Conservation (phyloP, 495 filamentous ascomycete species). For the Trichoderma parareesei region DNA sequence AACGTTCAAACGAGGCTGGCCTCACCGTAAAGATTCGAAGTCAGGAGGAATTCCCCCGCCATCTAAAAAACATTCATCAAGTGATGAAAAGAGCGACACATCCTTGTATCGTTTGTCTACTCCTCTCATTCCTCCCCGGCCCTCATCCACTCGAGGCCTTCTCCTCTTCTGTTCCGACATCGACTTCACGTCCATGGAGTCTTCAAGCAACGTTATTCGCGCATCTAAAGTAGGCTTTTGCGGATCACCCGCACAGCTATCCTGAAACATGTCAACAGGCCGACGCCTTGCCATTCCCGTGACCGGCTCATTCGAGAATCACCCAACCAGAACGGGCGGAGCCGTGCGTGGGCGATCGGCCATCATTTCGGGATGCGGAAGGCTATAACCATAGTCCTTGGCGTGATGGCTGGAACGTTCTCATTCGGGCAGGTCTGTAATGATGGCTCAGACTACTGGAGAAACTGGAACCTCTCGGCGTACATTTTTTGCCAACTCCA, state of each 20-base stretch:
- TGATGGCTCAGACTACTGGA: neutral
- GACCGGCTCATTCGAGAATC: neutral
- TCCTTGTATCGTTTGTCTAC: too few relatives aligned
- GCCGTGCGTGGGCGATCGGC: neutral
- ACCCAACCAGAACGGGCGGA: neutral
- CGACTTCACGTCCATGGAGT: too few relatives aligned
- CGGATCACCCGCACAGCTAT: neutral
- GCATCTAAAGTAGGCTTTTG: neutral
- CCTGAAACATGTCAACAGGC: neutral
- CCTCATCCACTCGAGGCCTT: too few relatives aligned
- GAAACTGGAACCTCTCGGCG: neutral
- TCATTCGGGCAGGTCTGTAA: neutral
- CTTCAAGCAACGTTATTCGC: neutral
- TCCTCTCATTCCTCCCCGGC: too few relatives aligned
- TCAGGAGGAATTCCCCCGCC: too few relatives aligned
- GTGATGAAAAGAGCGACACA: too few relatives aligned
- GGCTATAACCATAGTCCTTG: neutral
- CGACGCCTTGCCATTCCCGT: neutral
- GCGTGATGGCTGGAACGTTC: neutral
- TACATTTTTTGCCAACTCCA: neutral
- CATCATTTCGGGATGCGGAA: neutral
- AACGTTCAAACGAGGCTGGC: too few relatives aligned
- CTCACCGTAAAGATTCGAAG: too few relatives aligned
- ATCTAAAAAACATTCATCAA: too few relatives aligned
- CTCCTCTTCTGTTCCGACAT: too few relatives aligned